These are phyloP conservation scores for Limonium bicolor DNA, from an alignment of 148 eudicot genomes.

Conservation along the genomic window DNA sequence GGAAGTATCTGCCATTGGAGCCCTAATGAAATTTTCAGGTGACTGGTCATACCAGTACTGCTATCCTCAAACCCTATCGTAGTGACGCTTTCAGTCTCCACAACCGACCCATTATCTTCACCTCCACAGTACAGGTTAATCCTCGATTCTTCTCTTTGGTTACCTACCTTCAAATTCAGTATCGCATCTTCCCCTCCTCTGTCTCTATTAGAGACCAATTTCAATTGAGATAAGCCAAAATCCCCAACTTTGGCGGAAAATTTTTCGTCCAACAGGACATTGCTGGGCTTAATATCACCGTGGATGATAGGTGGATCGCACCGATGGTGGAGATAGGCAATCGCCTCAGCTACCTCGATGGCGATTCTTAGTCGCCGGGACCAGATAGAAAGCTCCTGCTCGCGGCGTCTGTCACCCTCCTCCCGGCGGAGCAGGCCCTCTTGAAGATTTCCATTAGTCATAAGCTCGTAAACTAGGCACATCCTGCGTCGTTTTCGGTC, in stretches of 20 bases:
- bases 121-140: conserved; percentile 4
- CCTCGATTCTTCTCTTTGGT: conserved; percentile 10
- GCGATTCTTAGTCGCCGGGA: conserved; percentile 31
- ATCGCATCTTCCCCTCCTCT: conserved; percentile 14
- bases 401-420: too few relatives aligned
- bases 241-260: conserved; percentile 70
- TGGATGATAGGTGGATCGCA: conserved; percentile 77
- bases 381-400: conserved; percentile 43
- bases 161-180: neutral
- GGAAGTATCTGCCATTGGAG: conserved; percentile 29
- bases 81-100: conserved; percentile 62
- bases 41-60: conserved; percentile 30
- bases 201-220: conserved; percentile 19
- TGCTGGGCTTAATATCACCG: conserved; percentile 95
- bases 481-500: conserved; percentile 46
- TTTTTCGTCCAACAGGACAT: conserved; percentile 42
- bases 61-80: conserved; percentile 46
- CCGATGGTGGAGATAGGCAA: conserved; percentile 54
- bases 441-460: conserved; percentile 78
- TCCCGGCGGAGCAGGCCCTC: conserved; percentile 63
- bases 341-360: conserved; percentile 51
- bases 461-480: conserved; percentile 75
- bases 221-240: conserved; percentile 81
- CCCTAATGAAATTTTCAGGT: conserved; percentile 42
- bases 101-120: conserved; percentile 51